These are phyloP conservation scores for Solanum tarijense DNA, from an alignment of 257 asterid species.

Conservation along the genomic window DNA sequence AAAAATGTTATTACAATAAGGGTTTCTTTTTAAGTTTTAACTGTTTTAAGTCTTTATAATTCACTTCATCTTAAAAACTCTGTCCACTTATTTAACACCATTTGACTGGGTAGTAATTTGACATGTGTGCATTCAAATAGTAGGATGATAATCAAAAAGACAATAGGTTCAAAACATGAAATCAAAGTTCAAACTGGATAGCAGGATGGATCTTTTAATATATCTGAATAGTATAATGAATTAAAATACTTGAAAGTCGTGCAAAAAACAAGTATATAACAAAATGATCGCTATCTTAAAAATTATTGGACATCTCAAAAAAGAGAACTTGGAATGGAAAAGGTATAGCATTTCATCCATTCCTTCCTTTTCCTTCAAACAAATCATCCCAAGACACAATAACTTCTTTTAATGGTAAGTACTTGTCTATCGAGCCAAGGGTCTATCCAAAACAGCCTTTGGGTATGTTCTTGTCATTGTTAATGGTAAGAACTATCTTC, in stretches of 20 bases:
- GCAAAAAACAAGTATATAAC: background rate
- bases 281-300: background rate
- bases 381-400: background rate
- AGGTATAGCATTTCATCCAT: background rate
- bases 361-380: background rate
- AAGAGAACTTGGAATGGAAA: background rate
- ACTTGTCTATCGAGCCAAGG: background rate
- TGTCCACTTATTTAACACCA: background rate
- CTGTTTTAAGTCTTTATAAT: background rate
- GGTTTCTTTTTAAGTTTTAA: background rate
- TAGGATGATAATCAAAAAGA: background rate
- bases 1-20: background rate
- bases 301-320: background rate
- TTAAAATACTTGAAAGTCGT: background rate
- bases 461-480: background rate
- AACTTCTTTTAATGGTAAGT: background rate
- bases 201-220: background rate
- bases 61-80: background rate
- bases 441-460: background rate
- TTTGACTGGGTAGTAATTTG: background rate
- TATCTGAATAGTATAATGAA: background rate
- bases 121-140: background rate
- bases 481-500: background rate
- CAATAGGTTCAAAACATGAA: background rate
- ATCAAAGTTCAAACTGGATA: background rate